Base-by-base conservation (phyloP, 2,329 filamentous ascomycete species). In the Aspergillus sp. region DNA sequence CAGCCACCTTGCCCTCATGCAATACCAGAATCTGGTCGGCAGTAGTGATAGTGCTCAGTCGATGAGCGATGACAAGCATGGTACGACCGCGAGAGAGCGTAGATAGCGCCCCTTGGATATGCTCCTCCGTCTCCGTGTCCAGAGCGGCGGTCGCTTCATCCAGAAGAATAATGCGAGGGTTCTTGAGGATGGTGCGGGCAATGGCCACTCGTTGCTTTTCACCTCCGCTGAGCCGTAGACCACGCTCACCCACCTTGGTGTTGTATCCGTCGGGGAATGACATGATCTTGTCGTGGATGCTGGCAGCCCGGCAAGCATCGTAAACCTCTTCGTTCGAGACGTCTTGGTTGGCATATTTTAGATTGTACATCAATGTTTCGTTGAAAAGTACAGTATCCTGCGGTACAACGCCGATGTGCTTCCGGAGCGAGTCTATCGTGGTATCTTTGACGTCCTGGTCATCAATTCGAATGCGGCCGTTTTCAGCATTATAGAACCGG, bases 321-420 rank as follows among this genome's bases (percentile, higher is more conserved):
- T 87, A 90, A 2, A 96, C 87, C 29, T 96, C 87, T 66, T 94
- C 90, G 60, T 96, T 88, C 0, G 90, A 90, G 11, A 90, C 92
- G 29, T 84, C 76, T 49, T 91, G 90, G 64, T 94, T 94, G 60
- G 93, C 92, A 72, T 97, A 96, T 73, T 88, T 90, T 62, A 97
- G 81, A 72, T 97, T 97, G 79, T 96, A 96, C 91, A 96, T 95
- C 63, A 97, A 80, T 1, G 90, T 90, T 74, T 96, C 93, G 73
- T 96, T 96, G 83, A 97, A 97, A 49, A 97, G 82, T 6, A 96
- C 90, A 4, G 94, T 97, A 70, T 99, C 95, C 75, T 99, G 95
- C 1, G 95, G 95, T 6, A 99, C 95, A 49, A 99, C 94, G 24
- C 95, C 95, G 69, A 99, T 97, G 73, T 93, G 90, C 60, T 86